A percentile compares a stretch with the other conserved stretches of the same genome.
These are phyloP conservation scores for Nakataea oryzae DNA, from an alignment of 2,329 filamentous ascomycete genomes.

Conservation along the genomic window DNA sequence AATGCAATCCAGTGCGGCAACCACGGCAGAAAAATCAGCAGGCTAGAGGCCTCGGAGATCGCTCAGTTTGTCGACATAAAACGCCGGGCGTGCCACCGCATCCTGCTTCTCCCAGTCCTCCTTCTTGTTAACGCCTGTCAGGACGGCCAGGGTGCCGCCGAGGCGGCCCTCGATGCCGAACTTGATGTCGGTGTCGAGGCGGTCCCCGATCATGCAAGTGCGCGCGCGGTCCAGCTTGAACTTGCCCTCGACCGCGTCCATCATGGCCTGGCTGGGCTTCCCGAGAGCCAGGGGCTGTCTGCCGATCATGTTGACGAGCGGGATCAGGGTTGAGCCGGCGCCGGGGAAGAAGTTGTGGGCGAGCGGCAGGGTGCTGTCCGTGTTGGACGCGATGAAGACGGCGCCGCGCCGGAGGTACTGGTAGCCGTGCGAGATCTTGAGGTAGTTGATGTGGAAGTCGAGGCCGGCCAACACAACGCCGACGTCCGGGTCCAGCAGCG, in stretches of 20 bases:
- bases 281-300: conserved; percentile 69
- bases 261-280: conserved; percentile 97
- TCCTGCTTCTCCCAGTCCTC: conserved; percentile 67
- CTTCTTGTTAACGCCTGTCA: conserved; percentile 83
- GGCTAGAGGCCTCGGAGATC: conserved; percentile 43
- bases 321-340: conserved; percentile 72
- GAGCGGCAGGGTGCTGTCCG: conserved; percentile 80
- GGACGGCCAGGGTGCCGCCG: conserved; percentile 80
- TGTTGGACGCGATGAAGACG: conserved; percentile 85
- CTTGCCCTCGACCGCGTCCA: conserved; percentile 96
- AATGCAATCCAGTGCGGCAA: too few species aligned
- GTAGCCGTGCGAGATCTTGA: conserved; percentile 76
- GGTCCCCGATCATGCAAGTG: conserved; percentile 93
- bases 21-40: too few species aligned
- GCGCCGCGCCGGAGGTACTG: conserved; percentile 80
- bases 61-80: conserved; percentile 75
- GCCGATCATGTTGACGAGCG: conserved; percentile 61
- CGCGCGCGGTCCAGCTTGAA: conserved; percentile 76
- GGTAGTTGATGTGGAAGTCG: conserved; percentile 91
- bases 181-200: conserved; percentile 89
- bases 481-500: conserved; percentile 74
- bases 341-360: conserved; percentile 80
- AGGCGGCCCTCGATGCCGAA: conserved; percentile 88
- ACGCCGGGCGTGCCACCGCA: conserved; percentile 61
- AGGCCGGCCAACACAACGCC: conserved; percentile 82